phyloP scores from a whole-genome alignment of 768 basidiomycete genomes.

The Trametes cubensis region DNA sequence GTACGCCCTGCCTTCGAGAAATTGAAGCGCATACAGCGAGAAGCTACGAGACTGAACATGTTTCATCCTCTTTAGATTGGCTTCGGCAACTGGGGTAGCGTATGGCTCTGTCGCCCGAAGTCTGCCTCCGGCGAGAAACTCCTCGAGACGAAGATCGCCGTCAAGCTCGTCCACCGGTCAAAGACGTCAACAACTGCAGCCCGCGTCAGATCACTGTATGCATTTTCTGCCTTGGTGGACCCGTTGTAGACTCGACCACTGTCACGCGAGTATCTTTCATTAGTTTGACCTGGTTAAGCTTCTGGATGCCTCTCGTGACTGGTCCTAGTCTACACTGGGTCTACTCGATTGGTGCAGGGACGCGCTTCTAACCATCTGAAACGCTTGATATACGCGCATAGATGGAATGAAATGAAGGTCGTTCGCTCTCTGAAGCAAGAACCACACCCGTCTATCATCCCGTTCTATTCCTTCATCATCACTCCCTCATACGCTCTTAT shows the following conservation, averaged over 20 bases:
- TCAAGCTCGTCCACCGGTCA: slow-evolving; percentile 89
- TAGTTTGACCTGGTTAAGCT: too few relatives aligned
- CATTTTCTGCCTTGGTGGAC: slow-evolving; percentile 17
- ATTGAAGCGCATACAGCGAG: neutral
- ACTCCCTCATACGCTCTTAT: slow-evolving; percentile 89
- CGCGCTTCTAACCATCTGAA: neutral
- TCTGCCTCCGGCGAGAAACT: slow-evolving; percentile 37
- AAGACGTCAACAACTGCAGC: slow-evolving; percentile 87
- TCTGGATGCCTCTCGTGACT: too few relatives aligned
- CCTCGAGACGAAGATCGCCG: slow-evolving; percentile 66
- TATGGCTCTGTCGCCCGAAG: slow-evolving; percentile 78
- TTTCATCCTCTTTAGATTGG: slow-evolving; percentile 61
- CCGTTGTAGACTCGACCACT: too few relatives aligned
- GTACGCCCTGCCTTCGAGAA: slow-evolving; percentile 18
- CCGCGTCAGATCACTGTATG: slow-evolving; percentile 84
- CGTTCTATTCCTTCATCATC: slow-evolving; percentile 92
- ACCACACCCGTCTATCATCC: slow-evolving; percentile 89
- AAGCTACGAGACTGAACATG: slow-evolving; percentile 4
- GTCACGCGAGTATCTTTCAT: too few relatives aligned
- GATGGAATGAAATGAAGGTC: slow-evolving; percentile 99
- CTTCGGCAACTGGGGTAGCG: slow-evolving; percentile 91
- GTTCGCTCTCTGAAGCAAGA: slow-evolving; percentile 81
- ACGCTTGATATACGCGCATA: slow-evolving; percentile 33
- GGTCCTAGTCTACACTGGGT: too few relatives aligned
- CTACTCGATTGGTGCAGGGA: too few relatives aligned